These are phyloP conservation scores for Tuctoria greenei DNA, from an alignment of 176 grass and related monocot species.

Conservation along the genomic window DNA sequence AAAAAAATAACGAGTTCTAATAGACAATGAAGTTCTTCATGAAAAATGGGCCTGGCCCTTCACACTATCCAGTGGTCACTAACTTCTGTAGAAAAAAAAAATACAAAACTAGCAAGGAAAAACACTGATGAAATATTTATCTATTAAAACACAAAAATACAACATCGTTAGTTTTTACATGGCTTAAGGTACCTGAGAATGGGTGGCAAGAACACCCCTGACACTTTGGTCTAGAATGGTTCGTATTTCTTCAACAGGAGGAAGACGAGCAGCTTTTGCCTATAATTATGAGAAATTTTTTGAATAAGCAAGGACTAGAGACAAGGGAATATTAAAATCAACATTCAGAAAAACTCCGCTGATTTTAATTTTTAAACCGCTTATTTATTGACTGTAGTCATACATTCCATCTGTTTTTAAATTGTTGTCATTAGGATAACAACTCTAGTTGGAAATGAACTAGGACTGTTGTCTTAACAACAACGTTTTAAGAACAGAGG, in stretches of 20 bases:
- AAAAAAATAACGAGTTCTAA: not conserved
- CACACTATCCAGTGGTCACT: not conserved
- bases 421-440: too few relatives aligned
- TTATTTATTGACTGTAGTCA: not conserved
- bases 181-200: conserved; percentile 64
- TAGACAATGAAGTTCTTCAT: not conserved
- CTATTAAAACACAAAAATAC: conserved; percentile 19
- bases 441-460: too few relatives aligned
- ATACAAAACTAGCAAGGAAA: not conserved
- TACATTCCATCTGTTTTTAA: too few relatives aligned
- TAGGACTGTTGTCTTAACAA: too few relatives aligned
- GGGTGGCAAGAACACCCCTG: conserved; percentile 76
- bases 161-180: not conserved
- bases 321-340: not conserved
- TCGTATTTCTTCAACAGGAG: conserved; percentile 73
- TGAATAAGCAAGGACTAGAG: not conserved
- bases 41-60: not conserved
- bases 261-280: conserved; percentile 67
- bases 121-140: not conserved
- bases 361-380: not conserved
- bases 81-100: not conserved
- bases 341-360: not conserved
- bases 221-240: conserved; percentile 65
- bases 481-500: too few relatives aligned
- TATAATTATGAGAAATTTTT: conserved; percentile 24